Evolutionary conservation across 768 basidiomycete species (phyloP).

Genomic region (Tricholoma bakamatsutake): DNA sequence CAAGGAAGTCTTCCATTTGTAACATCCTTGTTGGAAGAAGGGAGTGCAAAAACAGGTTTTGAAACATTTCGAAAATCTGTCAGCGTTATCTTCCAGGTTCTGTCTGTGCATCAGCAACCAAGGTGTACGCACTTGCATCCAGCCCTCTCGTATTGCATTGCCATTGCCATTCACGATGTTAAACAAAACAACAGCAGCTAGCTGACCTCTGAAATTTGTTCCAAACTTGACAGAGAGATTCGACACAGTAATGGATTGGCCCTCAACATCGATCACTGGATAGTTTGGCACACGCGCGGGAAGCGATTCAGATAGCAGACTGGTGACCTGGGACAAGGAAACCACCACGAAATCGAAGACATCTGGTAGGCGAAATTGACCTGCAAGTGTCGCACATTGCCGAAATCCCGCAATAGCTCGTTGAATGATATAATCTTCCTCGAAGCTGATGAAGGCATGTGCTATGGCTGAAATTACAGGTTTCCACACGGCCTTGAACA

Average conservation of each 20-base stretch:
- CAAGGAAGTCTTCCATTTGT: conserved; percentile 97
- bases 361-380: conserved; percentile 83
- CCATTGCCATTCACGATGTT: conserved; percentile 97
- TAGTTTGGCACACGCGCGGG: conserved; percentile 73
- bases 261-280: conserved; percentile 86
- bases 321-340: conserved; percentile 89
- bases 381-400: conserved; percentile 91
- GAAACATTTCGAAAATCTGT: conserved; percentile 98
- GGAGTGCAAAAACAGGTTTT: conserved; percentile 92
- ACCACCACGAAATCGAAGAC: conserved; percentile 96
- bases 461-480: conserved; percentile 91
- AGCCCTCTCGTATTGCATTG: conserved; percentile 89
- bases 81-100: background rate
- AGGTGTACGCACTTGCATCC: conserved; percentile 65
- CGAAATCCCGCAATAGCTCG: conserved; percentile 93
- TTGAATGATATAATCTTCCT: conserved; percentile 96
- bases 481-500: conserved; percentile 94
- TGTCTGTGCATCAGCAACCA: conserved; percentile 6
- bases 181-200: conserved; percentile 95
- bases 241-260: conserved; percentile 85
- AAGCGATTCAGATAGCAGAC: conserved; percentile 69
- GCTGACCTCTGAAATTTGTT: conserved; percentile 89
- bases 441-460: conserved; percentile 92
- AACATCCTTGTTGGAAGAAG: conserved; percentile 86
- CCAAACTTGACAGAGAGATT: conserved; percentile 91